Evolutionary conservation across 768 basidiomycete species (phyloP), one percentile per base, ranked within the genome.

Genomic region (Trichaptum fuscoviolaceum): DNA sequence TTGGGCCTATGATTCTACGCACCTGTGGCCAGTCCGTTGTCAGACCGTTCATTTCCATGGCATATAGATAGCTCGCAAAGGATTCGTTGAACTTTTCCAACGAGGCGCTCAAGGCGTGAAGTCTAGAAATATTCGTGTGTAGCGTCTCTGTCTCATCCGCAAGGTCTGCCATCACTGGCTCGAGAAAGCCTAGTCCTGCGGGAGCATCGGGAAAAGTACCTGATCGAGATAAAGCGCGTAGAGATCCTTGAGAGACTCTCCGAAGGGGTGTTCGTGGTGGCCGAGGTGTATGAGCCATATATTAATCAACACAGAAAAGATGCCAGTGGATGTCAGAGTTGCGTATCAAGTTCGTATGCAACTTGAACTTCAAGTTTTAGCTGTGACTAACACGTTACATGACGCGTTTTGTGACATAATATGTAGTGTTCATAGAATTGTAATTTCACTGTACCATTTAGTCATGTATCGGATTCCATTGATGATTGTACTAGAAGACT

Each of bases 21-120:
- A 89, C 93, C 83, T 95, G 90, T 0, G 86, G 87, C 94, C 94
- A 97, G 74, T 97, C 95, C 0, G 88, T 88, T n/a, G 94, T 95
- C 66, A 96, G 83, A 1, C 93, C 88, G 73, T 96, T 95, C 93
- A 98, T 96, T 73, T 93, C 90, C 87, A 96, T 89, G 25, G 89
- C 87, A 74, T 95, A 96, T 12, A 96, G 77, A 85, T 88, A 96
- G 73, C 92, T 93, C 17, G 95, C 91, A 72, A 98, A 96, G 17
- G 88, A 87, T 76, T 98, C 95, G 74, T 97, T 97, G 81, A 96
- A 96, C 5, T 86, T 88, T 17, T 85, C 84, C 64, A 98, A 82
- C 23, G 92, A 88, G 60, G 88, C 82, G 75, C 89, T 87, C 68
- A 98, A 84, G 26, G 82, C 79, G 68, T 84, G 84, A 72, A 98